These are phyloP conservation scores for Lactuca sativa DNA, from an alignment of 129 eudicot genomes.

Conservation along the genomic window DNA sequence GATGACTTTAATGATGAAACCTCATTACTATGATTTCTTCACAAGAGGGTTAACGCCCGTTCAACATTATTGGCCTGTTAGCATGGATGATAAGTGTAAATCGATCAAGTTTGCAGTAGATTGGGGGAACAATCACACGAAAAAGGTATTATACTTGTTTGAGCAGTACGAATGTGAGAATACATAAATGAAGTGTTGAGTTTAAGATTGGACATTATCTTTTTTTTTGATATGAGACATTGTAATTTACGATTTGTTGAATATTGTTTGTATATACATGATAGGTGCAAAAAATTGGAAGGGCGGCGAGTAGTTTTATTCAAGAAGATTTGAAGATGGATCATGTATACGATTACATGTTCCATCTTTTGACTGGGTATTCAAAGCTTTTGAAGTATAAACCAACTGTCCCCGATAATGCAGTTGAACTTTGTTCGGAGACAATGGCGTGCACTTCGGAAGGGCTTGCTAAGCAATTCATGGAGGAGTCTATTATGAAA, in stretches of 20 bases:
- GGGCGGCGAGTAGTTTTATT: constrained; percentile 65
- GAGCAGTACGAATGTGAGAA: neutral
- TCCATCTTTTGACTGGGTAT: constrained; percentile 69
- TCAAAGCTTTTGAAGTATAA: constrained; percentile 72
- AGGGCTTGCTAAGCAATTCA: constrained; percentile 53
- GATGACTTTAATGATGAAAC: constrained; percentile 58
- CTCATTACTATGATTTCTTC: constrained; percentile 79
- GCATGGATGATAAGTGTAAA: constrained; percentile 67
- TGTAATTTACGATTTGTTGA: neutral
- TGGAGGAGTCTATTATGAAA: constrained; percentile 59
- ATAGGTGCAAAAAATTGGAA: constrained; percentile 68
- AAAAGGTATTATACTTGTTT: constrained; percentile 42
- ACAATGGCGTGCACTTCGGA: constrained; percentile 61
- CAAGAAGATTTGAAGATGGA: constrained; percentile 66
- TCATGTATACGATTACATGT: constrained; percentile 81
- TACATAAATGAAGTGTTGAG: neutral
- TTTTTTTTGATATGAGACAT: neutral
- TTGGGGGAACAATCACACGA: constrained; percentile 72
- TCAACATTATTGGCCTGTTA: constrained; percentile 87
- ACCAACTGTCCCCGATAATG: constrained; percentile 57
- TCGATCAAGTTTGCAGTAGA: constrained; percentile 83
- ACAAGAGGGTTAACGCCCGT: constrained; percentile 75
- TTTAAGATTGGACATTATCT: too few relatives aligned
- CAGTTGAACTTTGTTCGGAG: constrained; percentile 68
- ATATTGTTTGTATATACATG: neutral